These are phyloP conservation scores for Casaregolazyma lundiana DNA, from an alignment of 1,139 yeast species.

Conservation along the genomic window DNA sequence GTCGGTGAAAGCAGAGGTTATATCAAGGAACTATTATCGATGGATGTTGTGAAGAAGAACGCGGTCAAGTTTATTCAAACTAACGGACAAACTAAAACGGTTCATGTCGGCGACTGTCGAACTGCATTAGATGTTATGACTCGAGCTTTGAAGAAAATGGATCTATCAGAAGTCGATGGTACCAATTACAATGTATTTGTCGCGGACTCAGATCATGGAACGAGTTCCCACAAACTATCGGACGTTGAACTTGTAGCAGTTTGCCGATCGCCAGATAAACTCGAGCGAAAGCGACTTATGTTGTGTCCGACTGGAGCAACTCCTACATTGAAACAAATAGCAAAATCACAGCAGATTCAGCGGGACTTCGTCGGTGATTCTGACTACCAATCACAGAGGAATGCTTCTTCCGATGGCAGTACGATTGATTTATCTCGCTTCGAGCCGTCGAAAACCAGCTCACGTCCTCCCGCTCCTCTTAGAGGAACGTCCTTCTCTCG, in stretches of 20 bases:
- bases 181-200: conserved; percentile 46
- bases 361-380: conserved; percentile 19
- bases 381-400: background rate
- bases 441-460: background rate
- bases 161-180: conserved; percentile 41
- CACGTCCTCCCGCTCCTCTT: background rate
- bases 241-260: conserved; percentile 81
- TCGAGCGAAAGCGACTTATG: conserved; percentile 69
- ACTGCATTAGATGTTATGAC: conserved; percentile 76
- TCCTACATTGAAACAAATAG: conserved; percentile 67
- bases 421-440: background rate
- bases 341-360: conserved; percentile 47
- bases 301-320: conserved; percentile 59
- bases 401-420: background rate
- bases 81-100: conserved; percentile 62
- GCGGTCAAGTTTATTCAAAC: conserved; percentile 58
- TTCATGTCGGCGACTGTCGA: conserved; percentile 75
- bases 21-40: conserved; percentile 24
- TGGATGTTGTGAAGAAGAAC: conserved; percentile 37
- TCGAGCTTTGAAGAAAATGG: conserved; percentile 57
- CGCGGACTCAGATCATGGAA: conserved; percentile 35
- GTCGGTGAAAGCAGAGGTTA: conserved; percentile 1
- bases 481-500: background rate
- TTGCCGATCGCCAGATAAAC: conserved; percentile 68
- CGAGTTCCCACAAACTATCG: conserved; percentile 49